phyloP scores from a whole-genome alignment of 257 asterid species.

The Datura wrightii region DNA sequence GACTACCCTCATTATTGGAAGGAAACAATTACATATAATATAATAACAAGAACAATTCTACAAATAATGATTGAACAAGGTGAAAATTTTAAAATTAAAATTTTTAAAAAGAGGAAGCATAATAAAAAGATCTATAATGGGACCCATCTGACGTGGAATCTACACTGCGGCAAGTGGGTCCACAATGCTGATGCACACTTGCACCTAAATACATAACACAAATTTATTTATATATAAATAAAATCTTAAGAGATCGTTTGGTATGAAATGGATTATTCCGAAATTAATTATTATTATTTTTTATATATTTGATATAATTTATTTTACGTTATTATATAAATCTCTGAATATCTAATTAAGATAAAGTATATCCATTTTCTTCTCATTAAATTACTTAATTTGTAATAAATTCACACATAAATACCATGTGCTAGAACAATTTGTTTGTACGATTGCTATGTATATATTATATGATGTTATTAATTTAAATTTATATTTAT shows the following conservation, averaged over 20 bases:
- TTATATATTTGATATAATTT: neutral
- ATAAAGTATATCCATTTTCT: neutral
- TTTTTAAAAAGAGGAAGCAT: neutral
- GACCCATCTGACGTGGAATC: constrained; percentile 45
- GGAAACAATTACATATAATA: neutral
- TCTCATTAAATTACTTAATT: neutral
- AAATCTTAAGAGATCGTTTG: too few species aligned
- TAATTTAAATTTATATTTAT: too few species aligned
- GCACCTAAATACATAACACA: neutral
- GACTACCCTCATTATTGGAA: constrained; percentile 2
- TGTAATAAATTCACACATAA: neutral
- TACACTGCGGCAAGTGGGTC: constrained; percentile 21
- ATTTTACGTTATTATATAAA: neutral
- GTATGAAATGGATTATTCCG: too few species aligned
- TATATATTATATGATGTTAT: too few species aligned
- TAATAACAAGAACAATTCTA: neutral
- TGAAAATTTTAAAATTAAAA: neutral
- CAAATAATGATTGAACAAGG: neutral
- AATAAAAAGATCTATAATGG: neutral
- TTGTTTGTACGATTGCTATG: too few species aligned
- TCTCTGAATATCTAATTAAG: neutral
- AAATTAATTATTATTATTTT: too few species aligned
- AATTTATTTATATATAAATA: too few species aligned
- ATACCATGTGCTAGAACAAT: neutral
- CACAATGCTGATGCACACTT: constrained; percentile 30